Conservation (phyloP, 2,329 filamentous ascomycete species). For the Botryotinia convoluta region DNA sequence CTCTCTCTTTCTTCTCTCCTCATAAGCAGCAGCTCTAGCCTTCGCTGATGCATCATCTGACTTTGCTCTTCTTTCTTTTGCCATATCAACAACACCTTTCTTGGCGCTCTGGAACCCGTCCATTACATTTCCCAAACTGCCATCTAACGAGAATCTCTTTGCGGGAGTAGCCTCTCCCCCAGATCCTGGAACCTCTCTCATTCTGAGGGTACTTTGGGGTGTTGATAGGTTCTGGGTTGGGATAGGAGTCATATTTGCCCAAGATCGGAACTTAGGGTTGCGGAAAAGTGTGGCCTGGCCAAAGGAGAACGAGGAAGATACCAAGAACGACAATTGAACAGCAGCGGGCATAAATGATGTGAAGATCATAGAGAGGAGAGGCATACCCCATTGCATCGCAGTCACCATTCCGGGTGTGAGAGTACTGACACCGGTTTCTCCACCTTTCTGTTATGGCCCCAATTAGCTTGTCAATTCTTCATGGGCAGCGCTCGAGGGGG, state of each 20-base stretch:
- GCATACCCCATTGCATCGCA: constrained; percentile 48
- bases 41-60: neutral
- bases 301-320: constrained; percentile 41
- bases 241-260: constrained; percentile 40
- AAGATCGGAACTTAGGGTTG: constrained; percentile 41
- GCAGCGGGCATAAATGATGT: constrained; percentile 48
- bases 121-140: constrained; percentile 11
- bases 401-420: constrained; percentile 40
- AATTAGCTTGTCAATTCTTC: neutral
- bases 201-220: neutral
- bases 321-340: constrained; percentile 62
- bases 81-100: neutral
- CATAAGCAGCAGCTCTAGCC: constrained; percentile 9
- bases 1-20: constrained; percentile 4
- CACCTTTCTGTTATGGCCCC: constrained; percentile 43
- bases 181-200: neutral
- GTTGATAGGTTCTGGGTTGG: constrained; percentile 19
- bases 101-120: constrained; percentile 6
- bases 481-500: neutral
- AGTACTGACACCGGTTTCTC: constrained; percentile 46
- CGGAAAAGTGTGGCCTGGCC: constrained; percentile 48
- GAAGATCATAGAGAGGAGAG: constrained; percentile 51
- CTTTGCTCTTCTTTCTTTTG: constrained; percentile 13
- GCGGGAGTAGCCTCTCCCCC: neutral
- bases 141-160: constrained; percentile 10